Conservation (phyloP, 2,329 filamentous ascomycete genomes). For the Neofusicoccum parvum region DNA sequence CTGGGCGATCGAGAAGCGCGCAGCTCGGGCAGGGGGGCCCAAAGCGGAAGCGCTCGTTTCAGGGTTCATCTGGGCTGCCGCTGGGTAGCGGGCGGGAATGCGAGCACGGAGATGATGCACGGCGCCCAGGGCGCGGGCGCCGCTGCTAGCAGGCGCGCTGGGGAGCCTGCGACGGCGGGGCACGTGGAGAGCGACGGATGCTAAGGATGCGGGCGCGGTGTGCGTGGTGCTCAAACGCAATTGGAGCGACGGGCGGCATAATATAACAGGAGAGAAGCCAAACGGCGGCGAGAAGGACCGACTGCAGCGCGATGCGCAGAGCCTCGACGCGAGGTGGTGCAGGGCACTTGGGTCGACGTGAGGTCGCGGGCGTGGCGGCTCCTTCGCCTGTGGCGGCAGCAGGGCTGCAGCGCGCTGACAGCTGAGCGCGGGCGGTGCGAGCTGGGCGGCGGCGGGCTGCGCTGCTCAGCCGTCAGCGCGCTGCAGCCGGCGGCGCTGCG, state of each 20-base stretch:
- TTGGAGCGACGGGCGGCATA: neutral
- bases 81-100: neutral
- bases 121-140: neutral
- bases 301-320: conserved; percentile 1
- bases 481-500: too few species aligned
- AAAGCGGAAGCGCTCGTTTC: neutral
- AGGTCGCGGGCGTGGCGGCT: conserved; percentile 3
- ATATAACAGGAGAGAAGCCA: conserved; percentile 3
- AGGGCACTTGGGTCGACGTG: neutral
- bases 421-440: neutral
- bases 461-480: neutral
- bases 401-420: neutral
- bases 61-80: neutral
- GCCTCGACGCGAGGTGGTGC: conserved; percentile 20
- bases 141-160: neutral
- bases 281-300: conserved; percentile 2
- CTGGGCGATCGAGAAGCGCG: neutral
- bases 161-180: neutral
- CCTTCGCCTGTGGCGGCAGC: conserved; percentile 5
- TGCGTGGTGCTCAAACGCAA: neutral
- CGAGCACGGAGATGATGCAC: neutral
- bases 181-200: neutral
- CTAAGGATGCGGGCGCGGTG: neutral
- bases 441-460: neutral
- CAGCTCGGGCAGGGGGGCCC: neutral